phyloP scores from a whole-genome alignment of 805 yeast genomes.

The Metschnikowia continentalis region DNA sequence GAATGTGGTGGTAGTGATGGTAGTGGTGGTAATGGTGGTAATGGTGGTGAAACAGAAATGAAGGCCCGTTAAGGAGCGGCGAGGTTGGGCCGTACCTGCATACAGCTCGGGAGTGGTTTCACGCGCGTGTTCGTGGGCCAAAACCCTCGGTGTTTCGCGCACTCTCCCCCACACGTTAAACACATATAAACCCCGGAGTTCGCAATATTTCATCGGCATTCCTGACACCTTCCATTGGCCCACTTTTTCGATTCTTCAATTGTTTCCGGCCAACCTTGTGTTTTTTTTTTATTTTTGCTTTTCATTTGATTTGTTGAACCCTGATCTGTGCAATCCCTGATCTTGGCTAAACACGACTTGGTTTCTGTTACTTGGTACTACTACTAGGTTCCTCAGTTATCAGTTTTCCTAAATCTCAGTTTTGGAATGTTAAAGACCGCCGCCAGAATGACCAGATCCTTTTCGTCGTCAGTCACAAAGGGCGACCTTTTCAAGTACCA shows the following conservation, averaged over 20 bases:
- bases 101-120: neutral
- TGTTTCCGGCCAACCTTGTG: neutral
- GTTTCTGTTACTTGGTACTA: neutral
- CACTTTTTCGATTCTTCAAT: neutral
- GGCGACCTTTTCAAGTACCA: conserved; percentile 76
- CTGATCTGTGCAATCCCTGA: too few species aligned
- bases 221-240: neutral
- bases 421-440: conserved; percentile 14
- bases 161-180: neutral
- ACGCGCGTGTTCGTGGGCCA: neutral
- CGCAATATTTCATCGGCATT: neutral
- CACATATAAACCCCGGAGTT: conserved; percentile 2
- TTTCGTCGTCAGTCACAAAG: conserved; percentile 32
- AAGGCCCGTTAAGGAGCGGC: neutral
- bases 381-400: too few species aligned
- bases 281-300: neutral
- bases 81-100: neutral
- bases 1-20: too few species aligned
- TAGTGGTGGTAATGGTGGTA: too few species aligned
- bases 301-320: neutral
- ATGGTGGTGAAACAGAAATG: too few species aligned
- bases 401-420: neutral
- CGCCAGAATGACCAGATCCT: conserved; percentile 16
- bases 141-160: conserved; percentile 3
- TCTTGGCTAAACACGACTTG: too few species aligned